phyloP scores from a whole-genome alignment of 768 basidiomycete species.

The Chalciporus chontae region DNA sequence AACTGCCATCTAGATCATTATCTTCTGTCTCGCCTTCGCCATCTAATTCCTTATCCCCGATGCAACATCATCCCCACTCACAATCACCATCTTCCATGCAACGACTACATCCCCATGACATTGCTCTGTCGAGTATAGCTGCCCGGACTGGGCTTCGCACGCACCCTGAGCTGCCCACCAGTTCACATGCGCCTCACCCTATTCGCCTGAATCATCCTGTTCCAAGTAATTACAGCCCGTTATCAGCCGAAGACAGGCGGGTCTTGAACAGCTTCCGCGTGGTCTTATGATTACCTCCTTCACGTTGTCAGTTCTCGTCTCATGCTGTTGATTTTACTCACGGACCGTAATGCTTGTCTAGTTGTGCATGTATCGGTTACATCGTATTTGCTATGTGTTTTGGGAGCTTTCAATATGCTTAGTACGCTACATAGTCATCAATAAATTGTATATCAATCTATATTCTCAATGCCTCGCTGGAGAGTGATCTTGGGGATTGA shows the following conservation, averaged over 20 bases:
- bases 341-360: background rate
- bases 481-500: too few relatives aligned
- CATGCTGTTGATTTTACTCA: too few relatives aligned
- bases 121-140: slow-evolving; percentile 24
- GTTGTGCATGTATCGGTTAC: background rate
- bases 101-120: slow-evolving; percentile 4
- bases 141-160: slow-evolving; percentile 8
- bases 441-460: slow-evolving; percentile 3
- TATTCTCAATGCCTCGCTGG: background rate
- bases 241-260: slow-evolving; percentile 56
- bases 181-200: slow-evolving; percentile 4
- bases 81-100: slow-evolving; percentile 2
- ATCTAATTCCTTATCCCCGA: slow-evolving; percentile 11
- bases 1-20: slow-evolving; percentile 7
- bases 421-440: slow-evolving; percentile 2
- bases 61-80: slow-evolving; percentile 8
- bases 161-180: slow-evolving; percentile 1
- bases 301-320: background rate
- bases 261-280: slow-evolving; percentile 56
- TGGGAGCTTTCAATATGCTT: background rate
- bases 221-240: slow-evolving; percentile 33
- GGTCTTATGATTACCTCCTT: slow-evolving; percentile 35
- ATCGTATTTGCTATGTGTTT: background rate
- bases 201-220: slow-evolving; percentile 24
- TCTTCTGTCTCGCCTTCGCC: slow-evolving; percentile 16